Evolutionary conservation across 2,329 filamentous ascomycete genomes (phyloP).

Genomic region (Penicillium digitatum): DNA sequence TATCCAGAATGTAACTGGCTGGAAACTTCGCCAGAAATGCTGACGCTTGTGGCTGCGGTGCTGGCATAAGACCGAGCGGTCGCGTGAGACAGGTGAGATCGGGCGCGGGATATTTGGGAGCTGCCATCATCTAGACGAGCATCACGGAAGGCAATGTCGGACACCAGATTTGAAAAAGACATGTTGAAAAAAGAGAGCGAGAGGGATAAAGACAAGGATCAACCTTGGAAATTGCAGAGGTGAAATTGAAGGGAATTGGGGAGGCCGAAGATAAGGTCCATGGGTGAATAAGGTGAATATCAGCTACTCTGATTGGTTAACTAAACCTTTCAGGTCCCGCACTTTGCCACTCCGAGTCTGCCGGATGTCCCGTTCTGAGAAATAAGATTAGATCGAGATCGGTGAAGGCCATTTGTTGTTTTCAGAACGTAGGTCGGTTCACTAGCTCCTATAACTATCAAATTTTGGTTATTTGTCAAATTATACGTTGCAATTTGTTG

Average conservation of each 20-base stretch:
- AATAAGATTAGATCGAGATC: not conserved
- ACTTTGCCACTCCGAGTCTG: not conserved
- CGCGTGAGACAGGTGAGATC: conserved; percentile 36
- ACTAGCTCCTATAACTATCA: too few species aligned
- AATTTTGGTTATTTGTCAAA: too few species aligned
- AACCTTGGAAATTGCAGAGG: not conserved
- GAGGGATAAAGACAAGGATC: not conserved
- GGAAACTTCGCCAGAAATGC: conserved; percentile 63
- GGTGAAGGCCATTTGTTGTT: too few species aligned
- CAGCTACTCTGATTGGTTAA: not conserved
- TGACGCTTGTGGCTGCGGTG: conserved; percentile 49
- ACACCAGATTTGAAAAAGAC: conserved; percentile 51
- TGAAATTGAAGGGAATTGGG: not conserved
- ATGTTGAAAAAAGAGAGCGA: conserved; percentile 25
- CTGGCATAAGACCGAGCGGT: conserved; percentile 46
- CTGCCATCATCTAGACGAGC: conserved; percentile 40
- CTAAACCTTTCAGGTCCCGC: not conserved
- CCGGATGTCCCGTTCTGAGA: not conserved
- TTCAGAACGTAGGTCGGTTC: too few species aligned
- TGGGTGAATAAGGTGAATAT: not conserved
- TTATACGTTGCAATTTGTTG: too few species aligned
- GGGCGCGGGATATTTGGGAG: conserved; percentile 43
- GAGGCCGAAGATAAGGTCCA: not conserved
- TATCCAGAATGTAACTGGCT: conserved; percentile 82
- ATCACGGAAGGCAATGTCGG: conserved; percentile 48